phyloP scores from a whole-genome alignment of 1,139 yeast species.

The Candida mesenterica region DNA sequence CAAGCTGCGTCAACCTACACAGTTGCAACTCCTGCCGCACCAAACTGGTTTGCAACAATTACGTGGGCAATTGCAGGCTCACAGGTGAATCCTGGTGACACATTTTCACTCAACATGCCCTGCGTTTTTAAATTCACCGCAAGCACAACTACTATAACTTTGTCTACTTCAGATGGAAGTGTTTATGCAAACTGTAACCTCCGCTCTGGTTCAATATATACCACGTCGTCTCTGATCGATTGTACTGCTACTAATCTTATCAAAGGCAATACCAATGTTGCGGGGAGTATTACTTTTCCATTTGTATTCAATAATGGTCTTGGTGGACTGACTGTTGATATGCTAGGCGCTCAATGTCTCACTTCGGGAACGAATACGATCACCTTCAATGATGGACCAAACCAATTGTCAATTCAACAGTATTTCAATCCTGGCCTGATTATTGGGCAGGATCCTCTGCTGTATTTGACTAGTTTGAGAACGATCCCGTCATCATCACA shows the following conservation, averaged over 20 bases:
- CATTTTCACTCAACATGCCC: constrained; percentile 30
- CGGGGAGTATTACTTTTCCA: constrained; percentile 25
- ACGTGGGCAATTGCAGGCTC: constrained; percentile 25
- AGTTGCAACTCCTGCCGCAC: constrained; percentile 15
- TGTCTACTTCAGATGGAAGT: constrained; percentile 4
- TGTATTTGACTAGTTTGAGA: no score
- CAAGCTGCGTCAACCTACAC: constrained; percentile 2
- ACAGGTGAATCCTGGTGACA: constrained; percentile 26
- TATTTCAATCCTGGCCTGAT: constrained; percentile 12
- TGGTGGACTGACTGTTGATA: constrained; percentile 17
- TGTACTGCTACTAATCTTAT: constrained; percentile 9
- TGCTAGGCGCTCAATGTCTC: constrained; percentile 17
- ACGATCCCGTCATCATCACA: no score
- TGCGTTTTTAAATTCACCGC: constrained; percentile 32
- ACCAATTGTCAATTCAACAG: constrained; percentile 14
- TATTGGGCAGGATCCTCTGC: no score
- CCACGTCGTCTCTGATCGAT: constrained; percentile 7
- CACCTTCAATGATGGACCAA: constrained; percentile 25
- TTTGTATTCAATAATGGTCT: constrained; percentile 27
- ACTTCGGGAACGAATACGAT: constrained; percentile 22
- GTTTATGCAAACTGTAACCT: constrained; percentile 12
- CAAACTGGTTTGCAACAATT: constrained; percentile 27
- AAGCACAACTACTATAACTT: constrained; percentile 3
- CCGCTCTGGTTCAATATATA: constrained; percentile 7
- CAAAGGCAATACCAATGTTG: constrained; percentile 2